These are phyloP conservation scores for Metschnikowia santaceciliae DNA, from an alignment of 805 yeast species.

Conservation along the genomic window DNA sequence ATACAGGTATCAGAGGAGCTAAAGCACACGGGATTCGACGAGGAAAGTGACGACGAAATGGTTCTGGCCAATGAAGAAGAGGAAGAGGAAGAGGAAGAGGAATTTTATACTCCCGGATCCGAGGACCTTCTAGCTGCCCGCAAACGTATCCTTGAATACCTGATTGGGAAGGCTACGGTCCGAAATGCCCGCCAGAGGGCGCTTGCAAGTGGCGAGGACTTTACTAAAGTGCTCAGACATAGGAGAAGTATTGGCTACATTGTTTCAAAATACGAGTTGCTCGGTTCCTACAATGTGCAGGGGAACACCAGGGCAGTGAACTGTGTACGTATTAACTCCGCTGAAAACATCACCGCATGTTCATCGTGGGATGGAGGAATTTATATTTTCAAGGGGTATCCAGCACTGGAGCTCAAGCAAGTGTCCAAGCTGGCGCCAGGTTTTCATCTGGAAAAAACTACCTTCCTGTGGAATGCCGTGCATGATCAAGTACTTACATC, in stretches of 20 bases:
- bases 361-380: constrained; percentile 86
- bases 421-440: constrained; percentile 29
- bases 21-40: constrained; percentile 12
- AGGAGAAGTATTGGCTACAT: constrained; percentile 41
- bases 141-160: constrained; percentile 44
- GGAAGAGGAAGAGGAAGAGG: constrained; percentile 73
- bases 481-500: constrained; percentile 21
- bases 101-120: constrained; percentile 80
- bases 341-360: constrained; percentile 43
- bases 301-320: constrained; percentile 67
- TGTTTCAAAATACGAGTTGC: constrained; percentile 37
- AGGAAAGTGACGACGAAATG: constrained; percentile 8
- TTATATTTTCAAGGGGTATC: constrained; percentile 34
- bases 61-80: constrained; percentile 39
- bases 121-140: constrained; percentile 51
- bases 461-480: constrained; percentile 58
- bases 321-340: constrained; percentile 43
- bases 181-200: constrained; percentile 38
- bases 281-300: constrained; percentile 64
- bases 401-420: constrained; percentile 9
- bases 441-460: constrained; percentile 59
- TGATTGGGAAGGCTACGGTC: constrained; percentile 43
- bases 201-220: constrained; percentile 27
- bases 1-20: constrained; percentile 37
- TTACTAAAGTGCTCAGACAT: constrained; percentile 40